Base-by-base conservation (phyloP, 2,329 filamentous ascomycete species). In the Gliomastix tumulicola region DNA sequence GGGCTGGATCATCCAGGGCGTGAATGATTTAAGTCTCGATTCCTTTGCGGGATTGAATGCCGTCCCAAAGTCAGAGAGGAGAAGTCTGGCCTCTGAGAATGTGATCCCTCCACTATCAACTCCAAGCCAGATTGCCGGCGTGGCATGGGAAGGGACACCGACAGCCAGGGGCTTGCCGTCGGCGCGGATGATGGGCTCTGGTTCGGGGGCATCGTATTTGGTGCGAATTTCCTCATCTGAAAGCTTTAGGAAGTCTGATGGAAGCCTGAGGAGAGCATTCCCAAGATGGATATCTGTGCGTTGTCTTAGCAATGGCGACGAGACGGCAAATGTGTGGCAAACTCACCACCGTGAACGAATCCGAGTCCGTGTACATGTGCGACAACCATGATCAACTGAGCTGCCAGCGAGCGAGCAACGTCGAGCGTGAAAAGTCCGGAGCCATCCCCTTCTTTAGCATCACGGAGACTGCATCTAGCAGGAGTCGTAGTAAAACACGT, bases 1-100 rank as follows among this genome's bases (percentile, higher is more conserved):
- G 10, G 57, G 54, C 7, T 49, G 47, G 27, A 46, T 43, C 8
- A 10, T 42, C 6, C 56, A 48, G 2, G 55, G 55, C 7, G 51
- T 53, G 33, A 50, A 46, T 13, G 54, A 59, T 21, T 51, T 23
- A 3, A 49, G 32, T 28, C 37, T 49, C 40, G 12, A 48, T 32
- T 9, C 32, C 32, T 35, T 16, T 5, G 43, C 17, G 4, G 48
- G 49, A 16, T 40, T 43, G 33, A 63, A 64, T 5, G 55, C 46
- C 18, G 54, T 45, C 1, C 57, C 55, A 44, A 63, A 64, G 34
- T 64, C 59, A 13, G 37, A 21, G 16, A 55, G 42, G 2, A 52
- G 12, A 30, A 43, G 35, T 11, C 38, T 44, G 5, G 48, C 36
- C 25, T 49, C 43, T 13, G 27, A n/a, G 11, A 57, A 44, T 8